Percentiles rank a stretch among this genome's conserved stretches.
phyloP scores from a whole-genome alignment of 2,329 filamentous ascomycete genomes.

The Cryphonectria japonica region DNA sequence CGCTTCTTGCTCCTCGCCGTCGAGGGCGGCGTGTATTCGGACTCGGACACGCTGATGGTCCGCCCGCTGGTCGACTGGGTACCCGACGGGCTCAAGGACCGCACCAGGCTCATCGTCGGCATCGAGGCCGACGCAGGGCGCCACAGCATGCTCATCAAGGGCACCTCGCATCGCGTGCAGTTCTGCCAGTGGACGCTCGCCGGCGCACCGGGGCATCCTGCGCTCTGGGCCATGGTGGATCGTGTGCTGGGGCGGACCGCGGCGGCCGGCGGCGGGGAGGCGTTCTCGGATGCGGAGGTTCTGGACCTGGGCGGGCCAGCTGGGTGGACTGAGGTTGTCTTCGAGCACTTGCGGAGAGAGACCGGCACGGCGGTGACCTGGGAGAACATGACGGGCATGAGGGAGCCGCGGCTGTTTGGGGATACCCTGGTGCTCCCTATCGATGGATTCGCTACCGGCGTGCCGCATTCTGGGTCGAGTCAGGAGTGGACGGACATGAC shows the following conservation, averaged over 20 bases:
- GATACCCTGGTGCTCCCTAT: slow-evolving; percentile 34
- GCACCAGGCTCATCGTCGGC: slow-evolving; percentile 37
- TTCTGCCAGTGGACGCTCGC: slow-evolving; percentile 44
- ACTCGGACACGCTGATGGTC: slow-evolving; percentile 62
- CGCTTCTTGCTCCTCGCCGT: slow-evolving; percentile 37
- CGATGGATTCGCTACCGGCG: slow-evolving; percentile 31
- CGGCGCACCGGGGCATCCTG: slow-evolving; percentile 38
- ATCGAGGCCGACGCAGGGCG: slow-evolving; percentile 38
- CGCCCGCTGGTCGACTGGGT: slow-evolving; percentile 48
- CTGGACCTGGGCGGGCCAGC: slow-evolving; percentile 27
- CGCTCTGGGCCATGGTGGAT: slow-evolving; percentile 37
- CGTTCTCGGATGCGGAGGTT: slow-evolving; percentile 33
- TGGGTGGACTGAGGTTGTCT: slow-evolving; percentile 27
- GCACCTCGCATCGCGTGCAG: slow-evolving; percentile 39
- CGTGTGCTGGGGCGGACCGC: slow-evolving; percentile 31
- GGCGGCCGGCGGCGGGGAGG: neutral
- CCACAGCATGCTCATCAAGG: slow-evolving; percentile 17
- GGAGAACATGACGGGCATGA: slow-evolving; percentile 27
- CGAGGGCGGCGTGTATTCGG: slow-evolving; percentile 55
- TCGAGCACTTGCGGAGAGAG: slow-evolving; percentile 23
- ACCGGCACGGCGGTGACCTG: slow-evolving; percentile 19
- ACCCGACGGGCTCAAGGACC: slow-evolving; percentile 29
- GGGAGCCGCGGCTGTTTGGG: slow-evolving; percentile 31
- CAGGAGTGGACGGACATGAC: slow-evolving; percentile 9
- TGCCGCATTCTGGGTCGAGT: slow-evolving; percentile 31